phyloP scores from a whole-genome alignment of 768 basidiomycete genomes.

The Arthromyces matolae region DNA sequence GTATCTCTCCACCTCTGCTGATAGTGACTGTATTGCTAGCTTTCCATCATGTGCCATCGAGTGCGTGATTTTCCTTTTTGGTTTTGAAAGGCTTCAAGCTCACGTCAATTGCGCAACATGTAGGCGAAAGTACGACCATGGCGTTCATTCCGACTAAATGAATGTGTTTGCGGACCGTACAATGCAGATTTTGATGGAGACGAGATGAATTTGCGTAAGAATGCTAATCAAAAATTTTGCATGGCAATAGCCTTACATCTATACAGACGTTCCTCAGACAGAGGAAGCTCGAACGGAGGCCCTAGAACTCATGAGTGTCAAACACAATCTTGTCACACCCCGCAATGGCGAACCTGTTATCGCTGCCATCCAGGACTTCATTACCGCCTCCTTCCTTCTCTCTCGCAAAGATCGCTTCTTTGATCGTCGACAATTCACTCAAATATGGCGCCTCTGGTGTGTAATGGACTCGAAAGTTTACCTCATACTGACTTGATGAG shows the following conservation, averaged over 20 bases:
- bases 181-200: slow-evolving; percentile 99
- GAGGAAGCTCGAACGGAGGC: slow-evolving; percentile 98
- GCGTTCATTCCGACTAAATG: slow-evolving; percentile 95
- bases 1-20: not conserved
- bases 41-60: slow-evolving; percentile 98
- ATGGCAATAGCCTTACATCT: slow-evolving; percentile 2
- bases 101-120: not conserved
- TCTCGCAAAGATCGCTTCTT: slow-evolving; percentile 92
- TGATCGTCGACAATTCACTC: slow-evolving; percentile 91
- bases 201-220: slow-evolving; percentile 97
- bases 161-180: slow-evolving; percentile 98
- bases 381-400: slow-evolving; percentile 95
- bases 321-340: slow-evolving; percentile 95
- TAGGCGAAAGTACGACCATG: slow-evolving; percentile 92
- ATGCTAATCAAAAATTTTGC: not conserved
- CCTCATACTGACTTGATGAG: not conserved
- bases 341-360: slow-evolving; percentile 99
- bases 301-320: slow-evolving; percentile 94
- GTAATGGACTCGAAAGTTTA: slow-evolving; percentile 16
- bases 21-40: slow-evolving; percentile 35
- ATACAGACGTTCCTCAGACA: slow-evolving; percentile 92
- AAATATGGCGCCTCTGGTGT: slow-evolving; percentile 84
- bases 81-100: too few species aligned
- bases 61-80: slow-evolving; percentile 38
- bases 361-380: slow-evolving; percentile 99